Evolutionary conservation across 2,329 filamentous ascomycete species (phyloP).

Genomic region (Fusarium foetens): DNA sequence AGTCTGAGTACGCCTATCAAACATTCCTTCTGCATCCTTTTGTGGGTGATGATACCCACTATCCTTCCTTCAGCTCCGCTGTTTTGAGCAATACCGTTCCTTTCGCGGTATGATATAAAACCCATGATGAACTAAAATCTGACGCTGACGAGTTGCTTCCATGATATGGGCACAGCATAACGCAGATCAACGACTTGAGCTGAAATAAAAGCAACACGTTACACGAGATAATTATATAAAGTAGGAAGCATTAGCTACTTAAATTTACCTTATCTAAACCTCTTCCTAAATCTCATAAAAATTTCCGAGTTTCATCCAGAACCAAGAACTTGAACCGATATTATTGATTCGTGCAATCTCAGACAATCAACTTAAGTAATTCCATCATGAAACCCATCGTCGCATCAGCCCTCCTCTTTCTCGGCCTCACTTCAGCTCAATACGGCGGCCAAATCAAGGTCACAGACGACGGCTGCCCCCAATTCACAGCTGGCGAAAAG

Average conservation of each 20-base stretch:
- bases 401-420: background rate
- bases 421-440: background rate
- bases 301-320: background rate
- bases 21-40: conserved; percentile 1
- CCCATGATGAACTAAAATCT: background rate
- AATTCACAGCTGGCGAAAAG: background rate
- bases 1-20: background rate
- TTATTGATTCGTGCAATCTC: fast-evolving
- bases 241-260: fast-evolving
- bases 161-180: background rate
- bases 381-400: background rate
- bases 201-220: too few relatives aligned
- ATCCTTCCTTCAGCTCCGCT: background rate
- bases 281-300: fast-evolving
- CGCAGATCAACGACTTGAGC: background rate
- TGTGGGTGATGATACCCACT: background rate
- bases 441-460: conserved; percentile 10
- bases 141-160: background rate
- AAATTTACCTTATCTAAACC: fast-evolving
- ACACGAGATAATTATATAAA: background rate
- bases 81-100: background rate
- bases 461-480: conserved; percentile 3
- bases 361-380: fast-evolving
- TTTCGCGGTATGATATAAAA: background rate
- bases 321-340: background rate